Evolutionary conservation across 202 grass and related monocot genomes (phyloP).

Genomic region (Brachypodium distachyon): DNA sequence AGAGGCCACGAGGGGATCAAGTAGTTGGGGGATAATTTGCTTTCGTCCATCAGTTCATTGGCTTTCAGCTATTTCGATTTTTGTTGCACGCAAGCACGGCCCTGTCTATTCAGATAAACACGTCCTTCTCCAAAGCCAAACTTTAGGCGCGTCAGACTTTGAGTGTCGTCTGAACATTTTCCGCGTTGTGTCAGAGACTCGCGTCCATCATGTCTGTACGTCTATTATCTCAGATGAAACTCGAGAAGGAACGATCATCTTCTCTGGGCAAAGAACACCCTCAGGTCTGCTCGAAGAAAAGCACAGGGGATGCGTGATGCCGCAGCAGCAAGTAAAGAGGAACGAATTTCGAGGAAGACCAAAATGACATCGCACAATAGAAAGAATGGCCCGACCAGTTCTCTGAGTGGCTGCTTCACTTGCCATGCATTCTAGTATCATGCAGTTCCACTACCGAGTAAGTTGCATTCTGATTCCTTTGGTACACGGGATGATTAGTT

Average conservation of each 20-base stretch:
- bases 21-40: no score
- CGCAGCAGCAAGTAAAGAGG: slow-evolving; percentile 29
- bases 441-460: background rate
- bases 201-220: background rate
- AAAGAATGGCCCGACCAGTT: slow-evolving; percentile 57
- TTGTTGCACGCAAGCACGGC: no score
- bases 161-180: no score
- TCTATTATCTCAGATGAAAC: slow-evolving; percentile 51
- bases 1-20: background rate
- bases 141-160: no score
- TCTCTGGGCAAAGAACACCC: slow-evolving; percentile 67
- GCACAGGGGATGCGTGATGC: slow-evolving; percentile 56
- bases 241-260: slow-evolving; percentile 75
- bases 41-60: no score
- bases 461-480: background rate
- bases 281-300: slow-evolving; percentile 68
- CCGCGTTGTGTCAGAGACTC: no score
- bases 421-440: slow-evolving; percentile 66
- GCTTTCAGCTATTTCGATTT: no score
- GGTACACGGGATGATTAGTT: background rate
- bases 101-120: background rate
- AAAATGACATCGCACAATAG: slow-evolving; percentile 35
- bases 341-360: slow-evolving; percentile 18
- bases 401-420: slow-evolving; percentile 76
- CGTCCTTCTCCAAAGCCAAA: no score